These are phyloP conservation scores for Cylindrotheca closterium DNA, from an alignment of 108 stramenopile genomes.

Conservation along the genomic window DNA sequence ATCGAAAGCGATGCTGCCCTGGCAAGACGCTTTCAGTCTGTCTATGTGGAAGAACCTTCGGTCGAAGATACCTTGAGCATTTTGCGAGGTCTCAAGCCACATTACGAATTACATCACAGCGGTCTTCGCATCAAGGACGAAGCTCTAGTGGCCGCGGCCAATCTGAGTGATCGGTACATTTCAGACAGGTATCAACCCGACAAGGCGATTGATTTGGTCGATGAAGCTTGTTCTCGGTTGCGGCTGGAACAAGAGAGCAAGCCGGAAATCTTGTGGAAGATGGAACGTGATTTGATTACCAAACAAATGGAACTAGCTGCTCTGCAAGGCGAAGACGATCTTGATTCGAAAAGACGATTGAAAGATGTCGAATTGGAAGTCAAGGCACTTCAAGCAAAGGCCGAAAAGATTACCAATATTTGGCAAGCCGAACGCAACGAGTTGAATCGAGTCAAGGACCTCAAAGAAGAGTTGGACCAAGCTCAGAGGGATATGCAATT, in stretches of 20 bases:
- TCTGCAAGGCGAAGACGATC: conserved; percentile 62
- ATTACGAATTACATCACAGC: conserved; percentile 91
- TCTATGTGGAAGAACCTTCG: conserved; percentile 87
- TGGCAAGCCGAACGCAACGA: conserved; percentile 70
- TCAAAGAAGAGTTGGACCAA: conserved; percentile 76
- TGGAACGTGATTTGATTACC: conserved; percentile 74
- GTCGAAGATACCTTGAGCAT: conserved; percentile 94
- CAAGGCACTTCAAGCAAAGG: conserved; percentile 58
- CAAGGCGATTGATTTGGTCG: conserved; percentile 93
- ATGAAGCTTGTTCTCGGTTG: conserved; percentile 85
- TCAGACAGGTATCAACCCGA: conserved; percentile 92
- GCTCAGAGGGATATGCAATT: conserved; percentile 56
- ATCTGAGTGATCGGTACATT: conserved; percentile 91
- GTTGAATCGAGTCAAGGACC: conserved; percentile 52
- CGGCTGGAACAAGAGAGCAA: conserved; percentile 79
- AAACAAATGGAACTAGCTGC: conserved; percentile 81
- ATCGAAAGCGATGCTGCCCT: conserved; percentile 95
- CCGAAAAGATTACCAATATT: conserved; percentile 53
- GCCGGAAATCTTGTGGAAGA: conserved; percentile 76
- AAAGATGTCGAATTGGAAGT: conserved; percentile 65
- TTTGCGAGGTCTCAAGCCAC: conserved; percentile 89
- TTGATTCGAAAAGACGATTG: conserved; percentile 43
- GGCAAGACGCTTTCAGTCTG: conserved; percentile 94
- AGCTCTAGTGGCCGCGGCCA: conserved; percentile 91
- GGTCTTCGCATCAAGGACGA: conserved; percentile 92